Evolutionary conservation across 2,329 filamentous ascomycete genomes (phyloP).

Genomic region (Nannizziopsis arthrosporioides): DNA sequence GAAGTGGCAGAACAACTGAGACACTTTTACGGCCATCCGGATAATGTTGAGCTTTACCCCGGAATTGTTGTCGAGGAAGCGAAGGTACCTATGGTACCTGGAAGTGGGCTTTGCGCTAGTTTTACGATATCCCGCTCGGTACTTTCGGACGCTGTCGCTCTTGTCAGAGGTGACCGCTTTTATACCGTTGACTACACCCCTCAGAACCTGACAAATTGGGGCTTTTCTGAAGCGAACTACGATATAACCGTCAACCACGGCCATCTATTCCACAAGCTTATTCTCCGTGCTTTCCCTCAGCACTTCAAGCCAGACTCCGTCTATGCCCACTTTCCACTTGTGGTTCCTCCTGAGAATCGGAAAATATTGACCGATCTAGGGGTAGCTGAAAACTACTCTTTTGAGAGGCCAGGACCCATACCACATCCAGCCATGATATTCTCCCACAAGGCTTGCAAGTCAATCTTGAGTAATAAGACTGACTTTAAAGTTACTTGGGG

Average conservation of each 20-base stretch:
- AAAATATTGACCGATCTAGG: conserved; percentile 18
- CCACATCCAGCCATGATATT: conserved; percentile 12
- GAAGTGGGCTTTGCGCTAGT: conserved; percentile 28
- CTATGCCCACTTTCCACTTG: conserved; percentile 21
- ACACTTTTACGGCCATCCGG: conserved; percentile 52
- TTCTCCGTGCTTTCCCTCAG: conserved; percentile 21
- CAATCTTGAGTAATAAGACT: conserved; percentile 17
- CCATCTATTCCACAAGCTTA: conserved; percentile 22
- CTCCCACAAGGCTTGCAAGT: conserved; percentile 14
- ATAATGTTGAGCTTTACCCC: conserved; percentile 58
- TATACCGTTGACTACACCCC: conserved; percentile 25
- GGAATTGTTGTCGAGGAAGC: conserved; percentile 45
- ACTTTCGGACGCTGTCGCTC: conserved; percentile 34
- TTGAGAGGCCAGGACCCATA: conserved; percentile 14
- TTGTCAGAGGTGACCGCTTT: conserved; percentile 34
- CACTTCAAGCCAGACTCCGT: conserved; percentile 22
- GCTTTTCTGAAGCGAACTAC: conserved; percentile 29
- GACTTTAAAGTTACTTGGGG: conserved; percentile 21
- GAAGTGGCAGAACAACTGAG: conserved; percentile 46
- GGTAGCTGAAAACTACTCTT: conserved; percentile 16
- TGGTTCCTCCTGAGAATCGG: conserved; percentile 19
- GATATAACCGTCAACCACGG: conserved; percentile 17
- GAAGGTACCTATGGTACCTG: conserved; percentile 26
- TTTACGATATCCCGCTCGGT: conserved; percentile 32
- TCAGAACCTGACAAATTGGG: conserved; percentile 31